Conservation (phyloP, 805 yeast genomes). For the Metschnikowia koreensis region DNA sequence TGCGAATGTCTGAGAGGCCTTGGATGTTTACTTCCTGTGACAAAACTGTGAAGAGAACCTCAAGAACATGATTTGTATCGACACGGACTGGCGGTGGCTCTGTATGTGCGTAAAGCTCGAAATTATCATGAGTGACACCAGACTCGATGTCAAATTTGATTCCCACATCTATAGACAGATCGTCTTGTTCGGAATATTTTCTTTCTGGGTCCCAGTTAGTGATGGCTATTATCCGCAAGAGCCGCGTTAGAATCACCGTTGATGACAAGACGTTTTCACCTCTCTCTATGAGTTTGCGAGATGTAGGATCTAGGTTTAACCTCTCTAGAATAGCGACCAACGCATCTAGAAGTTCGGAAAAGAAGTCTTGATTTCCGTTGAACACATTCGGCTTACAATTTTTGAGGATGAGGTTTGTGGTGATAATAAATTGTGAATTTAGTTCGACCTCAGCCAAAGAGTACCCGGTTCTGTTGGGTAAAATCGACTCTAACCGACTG, state of each 20-base stretch:
- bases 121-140: constrained; percentile 14
- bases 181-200: background rate
- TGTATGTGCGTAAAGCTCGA: constrained; percentile 29
- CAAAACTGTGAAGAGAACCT: constrained; percentile 29
- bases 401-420: constrained; percentile 28
- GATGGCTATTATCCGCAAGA: constrained; percentile 29
- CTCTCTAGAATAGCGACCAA: constrained; percentile 25
- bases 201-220: constrained; percentile 27
- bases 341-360: constrained; percentile 21
- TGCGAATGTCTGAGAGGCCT: constrained; percentile 28
- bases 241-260: constrained; percentile 31
- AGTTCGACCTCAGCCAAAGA: constrained; percentile 40
- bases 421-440: constrained; percentile 36
- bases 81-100: constrained; percentile 28
- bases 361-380: constrained; percentile 16
- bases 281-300: constrained; percentile 24
- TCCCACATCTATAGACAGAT: constrained; percentile 4
- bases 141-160: constrained; percentile 13
- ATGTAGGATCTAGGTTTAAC: constrained; percentile 13
- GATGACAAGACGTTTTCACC: constrained; percentile 33
- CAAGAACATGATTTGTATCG: constrained; percentile 23
- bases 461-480: constrained; percentile 41
- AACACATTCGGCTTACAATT: constrained; percentile 15
- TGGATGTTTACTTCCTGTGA: constrained; percentile 30
- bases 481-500: constrained; percentile 30